Percentiles rank a stretch among this genome's conserved stretches.
Evolutionary conservation across 441 rosid species (phyloP).

Genomic region (Populus trichocarpa): DNA sequence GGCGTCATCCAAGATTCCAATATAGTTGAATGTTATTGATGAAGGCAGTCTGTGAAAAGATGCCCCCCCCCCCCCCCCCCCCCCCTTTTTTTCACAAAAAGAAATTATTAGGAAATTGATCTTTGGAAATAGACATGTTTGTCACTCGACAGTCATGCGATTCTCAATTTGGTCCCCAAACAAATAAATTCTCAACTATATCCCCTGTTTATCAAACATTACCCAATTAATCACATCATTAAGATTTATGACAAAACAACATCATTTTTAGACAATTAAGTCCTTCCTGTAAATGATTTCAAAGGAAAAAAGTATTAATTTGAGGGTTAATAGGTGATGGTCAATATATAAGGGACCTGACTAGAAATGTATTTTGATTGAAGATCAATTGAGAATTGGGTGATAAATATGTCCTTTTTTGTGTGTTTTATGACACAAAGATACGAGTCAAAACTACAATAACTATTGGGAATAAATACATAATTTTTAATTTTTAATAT

Average conservation of each 20-base stretch:
- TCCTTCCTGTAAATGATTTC: not conserved
- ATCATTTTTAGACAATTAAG: not conserved
- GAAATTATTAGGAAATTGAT: not conserved
- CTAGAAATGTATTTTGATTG: too few species aligned
- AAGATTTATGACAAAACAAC: not conserved
- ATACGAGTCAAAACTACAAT: too few species aligned
- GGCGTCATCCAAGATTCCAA: too few species aligned
- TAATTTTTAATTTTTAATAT: too few species aligned
- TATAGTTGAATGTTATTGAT: not conserved
- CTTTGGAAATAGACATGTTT: not conserved
- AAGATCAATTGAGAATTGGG: not conserved
- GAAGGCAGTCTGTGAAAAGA: not conserved
- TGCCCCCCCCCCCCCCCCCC: too few species aligned
- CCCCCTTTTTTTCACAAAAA: too few species aligned
- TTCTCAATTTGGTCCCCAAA: not conserved
- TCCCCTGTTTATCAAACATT: not conserved
- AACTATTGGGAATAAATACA: too few species aligned
- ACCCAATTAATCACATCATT: not conserved
- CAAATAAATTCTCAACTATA: not conserved
- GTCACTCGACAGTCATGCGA: not conserved
- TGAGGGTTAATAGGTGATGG: not conserved
- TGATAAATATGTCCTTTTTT: not conserved
- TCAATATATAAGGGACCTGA: not conserved
- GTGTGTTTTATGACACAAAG: too few species aligned
- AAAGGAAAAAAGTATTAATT: not conserved